A percentile compares a stretch with the other conserved stretches of the same genome.
These are phyloP conservation scores for Aspergillus leporis DNA, from an alignment of 495 filamentous ascomycete genomes.

Conservation along the genomic window DNA sequence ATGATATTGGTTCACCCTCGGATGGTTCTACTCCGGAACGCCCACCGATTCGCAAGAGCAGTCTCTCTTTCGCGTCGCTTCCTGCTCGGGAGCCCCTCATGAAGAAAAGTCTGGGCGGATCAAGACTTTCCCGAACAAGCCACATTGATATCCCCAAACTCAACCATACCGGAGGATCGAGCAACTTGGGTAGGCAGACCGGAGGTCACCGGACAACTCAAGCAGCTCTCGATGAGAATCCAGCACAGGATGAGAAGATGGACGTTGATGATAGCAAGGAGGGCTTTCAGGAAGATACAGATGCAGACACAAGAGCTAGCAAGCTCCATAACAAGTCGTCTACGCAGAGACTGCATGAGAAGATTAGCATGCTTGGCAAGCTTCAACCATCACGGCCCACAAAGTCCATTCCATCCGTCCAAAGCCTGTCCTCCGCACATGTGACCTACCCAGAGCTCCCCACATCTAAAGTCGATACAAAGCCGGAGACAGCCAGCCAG, in stretches of 20 bases:
- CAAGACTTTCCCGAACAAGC: constrained; percentile 71
- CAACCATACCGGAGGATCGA: constrained; percentile 37
- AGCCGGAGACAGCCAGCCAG: constrained; percentile 25
- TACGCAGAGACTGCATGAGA: constrained; percentile 86
- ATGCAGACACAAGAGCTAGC: constrained; percentile 37
- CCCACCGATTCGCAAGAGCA: constrained; percentile 81
- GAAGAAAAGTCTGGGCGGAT: constrained; percentile 76
- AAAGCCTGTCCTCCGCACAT: constrained; percentile 36
- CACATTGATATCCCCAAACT: constrained; percentile 68
- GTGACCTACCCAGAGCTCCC: constrained; percentile 59
- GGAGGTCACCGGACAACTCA: constrained; percentile 41
- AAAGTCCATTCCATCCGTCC: constrained; percentile 64
- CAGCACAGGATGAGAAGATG: constrained; percentile 53
- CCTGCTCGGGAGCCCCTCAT: constrained; percentile 85
- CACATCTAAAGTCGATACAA: constrained; percentile 38
- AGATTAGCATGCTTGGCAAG: constrained; percentile 91
- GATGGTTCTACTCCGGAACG: constrained; percentile 62
- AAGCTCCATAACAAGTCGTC: constrained; percentile 81
- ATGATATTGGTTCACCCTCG: constrained; percentile 61
- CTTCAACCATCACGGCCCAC: constrained; percentile 67
- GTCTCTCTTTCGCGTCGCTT: constrained; percentile 86
- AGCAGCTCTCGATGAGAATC: constrained; percentile 33
- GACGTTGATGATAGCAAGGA: constrained; percentile 59
- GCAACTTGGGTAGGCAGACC: constrained; percentile 60
- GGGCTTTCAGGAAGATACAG: constrained; percentile 31